phyloP scores from a whole-genome alignment of 129 eudicot species.

The Chrysanthemum seticuspe region DNA sequence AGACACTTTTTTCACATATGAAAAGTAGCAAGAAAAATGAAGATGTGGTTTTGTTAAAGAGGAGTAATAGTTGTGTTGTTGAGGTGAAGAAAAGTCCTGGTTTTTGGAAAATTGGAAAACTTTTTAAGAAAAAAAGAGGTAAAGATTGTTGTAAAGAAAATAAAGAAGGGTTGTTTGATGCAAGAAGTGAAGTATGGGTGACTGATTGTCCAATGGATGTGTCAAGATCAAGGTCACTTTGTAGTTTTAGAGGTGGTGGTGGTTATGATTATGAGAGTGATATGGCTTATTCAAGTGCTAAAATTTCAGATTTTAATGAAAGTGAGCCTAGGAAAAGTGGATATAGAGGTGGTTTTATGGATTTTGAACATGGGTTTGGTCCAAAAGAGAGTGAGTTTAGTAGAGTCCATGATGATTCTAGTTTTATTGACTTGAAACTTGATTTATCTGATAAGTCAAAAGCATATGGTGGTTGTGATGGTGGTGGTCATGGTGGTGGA shows the following conservation, averaged over 20 bases:
- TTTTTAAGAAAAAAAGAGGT: constrained; percentile 67
- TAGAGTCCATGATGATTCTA: constrained; percentile 67
- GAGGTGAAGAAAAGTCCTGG: constrained; percentile 45
- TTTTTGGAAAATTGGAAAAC: constrained; percentile 72
- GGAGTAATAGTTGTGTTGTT: constrained; percentile 41
- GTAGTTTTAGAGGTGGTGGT: constrained; percentile 70
- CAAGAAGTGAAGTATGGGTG: constrained; percentile 53
- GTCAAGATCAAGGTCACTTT: constrained; percentile 86
- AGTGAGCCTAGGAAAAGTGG: constrained; percentile 76
- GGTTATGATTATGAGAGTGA: constrained; percentile 49
- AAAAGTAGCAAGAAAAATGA: constrained; percentile 32
- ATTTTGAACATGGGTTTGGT: constrained; percentile 41
- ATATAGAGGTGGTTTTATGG: constrained; percentile 37
- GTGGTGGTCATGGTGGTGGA: neutral
- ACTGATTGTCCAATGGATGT: constrained; percentile 55
- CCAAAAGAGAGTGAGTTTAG: constrained; percentile 73
- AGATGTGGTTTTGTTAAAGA: constrained; percentile 34
- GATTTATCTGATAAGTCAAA: constrained; percentile 50
- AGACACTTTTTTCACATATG: constrained; percentile 37
- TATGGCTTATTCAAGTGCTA: constrained; percentile 70
- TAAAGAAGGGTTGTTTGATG: constrained; percentile 37
- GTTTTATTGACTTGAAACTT: constrained; percentile 76
- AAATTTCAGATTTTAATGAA: constrained; percentile 71
- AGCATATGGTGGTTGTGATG: constrained; percentile 23
- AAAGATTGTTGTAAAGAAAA: constrained; percentile 27